Evolutionary conservation across 2,329 filamentous ascomycete species (phyloP).

Genomic region (Amylocarpus encephaloides): DNA sequence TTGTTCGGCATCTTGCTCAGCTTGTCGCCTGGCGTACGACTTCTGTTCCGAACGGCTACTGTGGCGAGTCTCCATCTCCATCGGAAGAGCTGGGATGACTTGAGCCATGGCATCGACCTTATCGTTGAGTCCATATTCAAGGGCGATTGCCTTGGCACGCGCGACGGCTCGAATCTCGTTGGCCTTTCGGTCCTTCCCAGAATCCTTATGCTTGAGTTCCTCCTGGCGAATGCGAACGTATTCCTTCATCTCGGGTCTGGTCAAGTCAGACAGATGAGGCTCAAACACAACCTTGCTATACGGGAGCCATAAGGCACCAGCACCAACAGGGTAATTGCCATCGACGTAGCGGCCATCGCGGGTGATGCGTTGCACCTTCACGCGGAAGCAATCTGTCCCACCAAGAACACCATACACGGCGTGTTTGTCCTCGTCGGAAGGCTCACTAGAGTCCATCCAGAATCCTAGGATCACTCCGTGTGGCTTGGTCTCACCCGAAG

Average conservation of each 20-base stretch:
- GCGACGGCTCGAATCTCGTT: conserved; percentile 37
- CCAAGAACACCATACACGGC: conserved; percentile 58
- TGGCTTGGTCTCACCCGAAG: conserved; percentile 19
- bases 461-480: conserved; percentile 43
- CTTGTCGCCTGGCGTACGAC: conserved; percentile 22
- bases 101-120: conserved; percentile 12
- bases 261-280: conserved; percentile 45
- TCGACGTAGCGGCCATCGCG: conserved; percentile 52
- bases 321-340: conserved; percentile 54
- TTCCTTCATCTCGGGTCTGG: conserved; percentile 53
- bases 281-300: conserved; percentile 58
- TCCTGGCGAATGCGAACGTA: conserved; percentile 56
- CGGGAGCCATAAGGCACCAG: conserved; percentile 55
- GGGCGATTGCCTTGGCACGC: conserved; percentile 19
- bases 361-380: conserved; percentile 55
- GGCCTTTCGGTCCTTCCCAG: conserved; percentile 38
- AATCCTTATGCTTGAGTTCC: conserved; percentile 50
- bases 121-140: conserved; percentile 14
- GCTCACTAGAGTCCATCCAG: conserved; percentile 50
- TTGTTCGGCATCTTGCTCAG: conserved; percentile 17
- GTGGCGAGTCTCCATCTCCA: conserved; percentile 25
- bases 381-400: conserved; percentile 57
- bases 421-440: conserved; percentile 45
- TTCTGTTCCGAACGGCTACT: conserved; percentile 25
- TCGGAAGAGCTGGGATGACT: neutral